A percentile compares a stretch with the other conserved stretches of the same genome.
Conservation (phyloP, 2,329 filamentous ascomycete genomes). For the Cucurbitaria berberidis region DNA sequence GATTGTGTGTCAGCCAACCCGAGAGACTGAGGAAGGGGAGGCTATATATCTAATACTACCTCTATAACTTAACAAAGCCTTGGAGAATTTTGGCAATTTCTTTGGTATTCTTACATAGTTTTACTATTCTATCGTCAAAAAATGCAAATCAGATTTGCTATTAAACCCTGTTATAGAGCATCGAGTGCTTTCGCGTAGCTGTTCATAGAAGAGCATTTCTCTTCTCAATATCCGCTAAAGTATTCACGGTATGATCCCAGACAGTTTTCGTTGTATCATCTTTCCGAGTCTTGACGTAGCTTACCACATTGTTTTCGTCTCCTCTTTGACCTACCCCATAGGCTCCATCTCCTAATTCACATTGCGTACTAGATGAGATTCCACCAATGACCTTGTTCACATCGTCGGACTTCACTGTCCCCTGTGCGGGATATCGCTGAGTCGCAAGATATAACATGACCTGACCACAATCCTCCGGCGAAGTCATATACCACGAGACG, state of each 20-base stretch:
- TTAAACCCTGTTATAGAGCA: too few species aligned
- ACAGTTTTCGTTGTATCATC: constrained; percentile 37
- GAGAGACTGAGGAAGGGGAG: too few species aligned
- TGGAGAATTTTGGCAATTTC: too few species aligned
- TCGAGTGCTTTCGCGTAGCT: too few species aligned
- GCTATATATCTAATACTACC: too few species aligned
- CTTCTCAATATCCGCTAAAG: not conserved
- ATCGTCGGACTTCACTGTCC: constrained; percentile 15
- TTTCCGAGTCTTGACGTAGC: constrained; percentile 25
- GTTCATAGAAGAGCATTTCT: too few species aligned
- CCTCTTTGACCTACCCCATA: constrained; percentile 33
- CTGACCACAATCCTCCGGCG: constrained; percentile 36
- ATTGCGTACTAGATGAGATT: constrained; percentile 27
- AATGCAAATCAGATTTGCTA: too few species aligned
- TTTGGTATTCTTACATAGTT: too few species aligned
- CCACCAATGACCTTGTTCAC: not conserved
- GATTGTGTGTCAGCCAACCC: too few species aligned
- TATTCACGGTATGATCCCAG: constrained; percentile 41
- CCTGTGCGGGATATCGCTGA: constrained; percentile 28
- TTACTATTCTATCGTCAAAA: too few species aligned
- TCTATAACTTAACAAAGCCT: too few species aligned
- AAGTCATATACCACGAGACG: constrained; percentile 27
- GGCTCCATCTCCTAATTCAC: constrained; percentile 32
- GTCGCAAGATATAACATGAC: constrained; percentile 42
- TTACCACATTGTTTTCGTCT: constrained; percentile 25